Evolutionary conservation across 2,329 filamentous ascomycete genomes (phyloP).

Genomic region (Xylaria sp.): DNA sequence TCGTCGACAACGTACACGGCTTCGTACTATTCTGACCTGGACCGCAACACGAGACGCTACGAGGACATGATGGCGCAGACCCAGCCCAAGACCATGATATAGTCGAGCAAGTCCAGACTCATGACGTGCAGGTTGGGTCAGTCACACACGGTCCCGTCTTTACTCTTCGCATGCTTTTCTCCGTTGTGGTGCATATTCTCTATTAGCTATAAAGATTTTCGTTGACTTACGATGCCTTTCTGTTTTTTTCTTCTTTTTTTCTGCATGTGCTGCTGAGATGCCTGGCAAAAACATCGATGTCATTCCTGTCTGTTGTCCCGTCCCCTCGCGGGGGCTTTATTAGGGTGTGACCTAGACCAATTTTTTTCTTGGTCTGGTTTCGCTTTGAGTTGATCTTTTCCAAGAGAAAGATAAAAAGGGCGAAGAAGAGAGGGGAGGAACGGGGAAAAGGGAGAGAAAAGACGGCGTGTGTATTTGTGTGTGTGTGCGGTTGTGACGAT

Average conservation of each 20-base stretch:
- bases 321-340: not conserved
- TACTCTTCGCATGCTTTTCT: not conserved
- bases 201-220: not conserved
- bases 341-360: not conserved
- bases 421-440: no score
- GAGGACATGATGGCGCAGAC: constrained; percentile 60
- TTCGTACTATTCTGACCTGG: constrained; percentile 42
- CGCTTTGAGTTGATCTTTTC: not conserved
- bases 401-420: no score
- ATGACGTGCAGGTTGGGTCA: no score
- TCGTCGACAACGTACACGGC: constrained; percentile 7
- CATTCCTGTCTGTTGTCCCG: not conserved
- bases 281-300: not conserved
- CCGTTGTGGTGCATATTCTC: not conserved
- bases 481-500: not conserved
- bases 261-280: no score
- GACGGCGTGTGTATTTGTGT: no score
- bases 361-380: not conserved
- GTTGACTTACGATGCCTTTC: not conserved
- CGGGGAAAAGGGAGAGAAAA: no score
- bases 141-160: no score
- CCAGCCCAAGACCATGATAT: constrained; percentile 47
- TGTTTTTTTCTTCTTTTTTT: not conserved
- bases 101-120: constrained; percentile 2
- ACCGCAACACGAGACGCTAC: constrained; percentile 56